These are phyloP conservation scores for apple (Malus domestica) DNA, from an alignment of 306 rosid genomes.

Conservation along the genomic window DNA sequence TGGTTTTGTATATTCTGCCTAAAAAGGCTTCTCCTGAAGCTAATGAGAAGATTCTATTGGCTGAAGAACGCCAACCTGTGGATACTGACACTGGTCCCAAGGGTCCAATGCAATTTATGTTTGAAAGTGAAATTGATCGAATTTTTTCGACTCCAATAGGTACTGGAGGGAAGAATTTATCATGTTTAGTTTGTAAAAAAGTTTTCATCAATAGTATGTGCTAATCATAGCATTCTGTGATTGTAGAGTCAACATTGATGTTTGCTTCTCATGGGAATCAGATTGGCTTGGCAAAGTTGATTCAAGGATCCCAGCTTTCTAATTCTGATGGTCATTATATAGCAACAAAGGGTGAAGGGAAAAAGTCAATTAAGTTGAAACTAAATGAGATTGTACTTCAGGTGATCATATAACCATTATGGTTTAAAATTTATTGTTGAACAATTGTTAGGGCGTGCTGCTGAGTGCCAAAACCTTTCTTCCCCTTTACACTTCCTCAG, in stretches of 20 bases:
- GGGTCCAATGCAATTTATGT: slow-evolving; percentile 75
- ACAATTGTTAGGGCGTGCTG: neutral
- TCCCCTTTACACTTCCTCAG: neutral
- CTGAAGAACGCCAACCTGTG: slow-evolving; percentile 55
- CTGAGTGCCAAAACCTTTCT: neutral
- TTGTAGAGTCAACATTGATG: slow-evolving; percentile 84
- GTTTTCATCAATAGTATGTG: slow-evolving; percentile 5
- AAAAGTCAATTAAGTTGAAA: slow-evolving; percentile 77
- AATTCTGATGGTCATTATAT: slow-evolving; percentile 62
- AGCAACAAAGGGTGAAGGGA: slow-evolving; percentile 73
- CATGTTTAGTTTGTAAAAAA: slow-evolving; percentile 1
- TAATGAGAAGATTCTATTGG: slow-evolving; percentile 44
- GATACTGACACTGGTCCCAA: slow-evolving; percentile 36
- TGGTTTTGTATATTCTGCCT: slow-evolving; percentile 67
- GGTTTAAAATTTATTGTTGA: neutral
- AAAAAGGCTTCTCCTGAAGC: slow-evolving; percentile 60
- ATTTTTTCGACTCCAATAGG: slow-evolving; percentile 95
- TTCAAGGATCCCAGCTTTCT: slow-evolving; percentile 75
- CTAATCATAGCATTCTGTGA: slow-evolving; percentile 26
- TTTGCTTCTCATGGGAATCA: slow-evolving; percentile 85
- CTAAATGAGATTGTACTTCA: slow-evolving; percentile 85
- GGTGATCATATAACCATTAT: slow-evolving; percentile 38
- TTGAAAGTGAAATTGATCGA: slow-evolving; percentile 87
- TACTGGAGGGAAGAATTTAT: slow-evolving; percentile 28
- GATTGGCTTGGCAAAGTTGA: slow-evolving; percentile 81